These are phyloP conservation scores for Candida oleophila DNA, from an alignment of 805 yeast species.

Conservation along the genomic window DNA sequence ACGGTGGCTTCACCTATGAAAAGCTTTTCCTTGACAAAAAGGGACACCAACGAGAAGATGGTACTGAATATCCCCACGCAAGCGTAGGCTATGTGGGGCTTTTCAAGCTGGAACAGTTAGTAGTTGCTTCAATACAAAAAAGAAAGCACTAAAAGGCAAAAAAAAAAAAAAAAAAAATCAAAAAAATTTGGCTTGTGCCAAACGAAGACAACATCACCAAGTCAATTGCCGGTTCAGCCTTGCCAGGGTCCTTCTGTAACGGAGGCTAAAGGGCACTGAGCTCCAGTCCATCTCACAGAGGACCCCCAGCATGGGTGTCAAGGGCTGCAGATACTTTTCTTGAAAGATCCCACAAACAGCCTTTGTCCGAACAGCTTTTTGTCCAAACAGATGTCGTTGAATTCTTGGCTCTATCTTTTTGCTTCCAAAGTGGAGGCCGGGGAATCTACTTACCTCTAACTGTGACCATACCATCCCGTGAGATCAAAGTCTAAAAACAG, in stretches of 20 bases:
- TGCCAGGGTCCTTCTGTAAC: no score
- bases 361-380: no score
- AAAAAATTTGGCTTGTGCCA: no score
- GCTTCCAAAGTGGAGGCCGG: not conserved
- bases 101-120: slow-evolving; percentile 35
- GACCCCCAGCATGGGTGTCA: no score
- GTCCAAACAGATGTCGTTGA: no score
- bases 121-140: no score
- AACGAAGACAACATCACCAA: no score
- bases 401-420: not conserved
- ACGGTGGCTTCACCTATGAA: slow-evolving; percentile 92
- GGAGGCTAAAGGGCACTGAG: no score
- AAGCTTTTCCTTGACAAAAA: slow-evolving; percentile 77
- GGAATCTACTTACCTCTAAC: slow-evolving; percentile 28
- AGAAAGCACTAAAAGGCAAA: not conserved
- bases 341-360: not conserved
- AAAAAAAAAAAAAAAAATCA: not conserved
- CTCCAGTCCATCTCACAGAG: no score
- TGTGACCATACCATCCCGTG: slow-evolving; percentile 30
- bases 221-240: no score
- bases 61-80: slow-evolving; percentile 81
- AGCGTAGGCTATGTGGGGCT: slow-evolving; percentile 86
- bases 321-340: no score
- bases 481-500: not conserved
- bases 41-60: slow-evolving; percentile 75